These are phyloP conservation scores for Pseudogymnoascus sp. DNA, from an alignment of 2,329 filamentous ascomycete species.

Conservation along the genomic window DNA sequence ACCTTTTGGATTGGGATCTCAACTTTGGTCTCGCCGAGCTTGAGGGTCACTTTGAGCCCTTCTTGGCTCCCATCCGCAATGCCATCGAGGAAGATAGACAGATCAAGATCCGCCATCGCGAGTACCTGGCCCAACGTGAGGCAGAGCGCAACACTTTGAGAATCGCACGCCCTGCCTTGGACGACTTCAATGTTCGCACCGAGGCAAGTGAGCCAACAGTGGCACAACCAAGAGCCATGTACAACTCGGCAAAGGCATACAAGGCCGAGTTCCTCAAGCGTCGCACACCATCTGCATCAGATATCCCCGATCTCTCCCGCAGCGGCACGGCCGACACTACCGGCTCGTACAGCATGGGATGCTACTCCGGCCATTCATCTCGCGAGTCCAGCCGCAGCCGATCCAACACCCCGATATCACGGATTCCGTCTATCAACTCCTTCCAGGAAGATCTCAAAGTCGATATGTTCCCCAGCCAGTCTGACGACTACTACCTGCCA, in stretches of 20 bases:
- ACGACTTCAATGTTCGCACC: not conserved
- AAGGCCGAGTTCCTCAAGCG: conserved; percentile 14
- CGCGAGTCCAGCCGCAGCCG: conserved; percentile 13
- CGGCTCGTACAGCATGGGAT: conserved; percentile 21
- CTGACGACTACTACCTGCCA: not conserved
- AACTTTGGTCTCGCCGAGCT: conserved; percentile 79
- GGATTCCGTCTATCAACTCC: not conserved
- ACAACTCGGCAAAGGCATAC: conserved; percentile 14
- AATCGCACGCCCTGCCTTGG: conserved; percentile 17
- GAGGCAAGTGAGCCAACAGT: conserved; percentile 17
- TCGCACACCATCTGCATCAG: conserved; percentile 27
- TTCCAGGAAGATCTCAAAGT: conserved; percentile 9
- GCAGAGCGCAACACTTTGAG: conserved; percentile 19
- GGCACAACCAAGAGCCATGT: conserved; percentile 21
- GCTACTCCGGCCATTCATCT: conserved; percentile 29
- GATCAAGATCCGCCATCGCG: conserved; percentile 17
- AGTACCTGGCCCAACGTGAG: conserved; percentile 20
- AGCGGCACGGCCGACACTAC: conserved; percentile 23
- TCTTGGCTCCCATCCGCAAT: conserved; percentile 75
- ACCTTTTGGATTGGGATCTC: conserved; percentile 90
- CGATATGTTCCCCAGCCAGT: not conserved
- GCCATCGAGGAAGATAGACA: conserved; percentile 35
- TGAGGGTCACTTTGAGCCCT: conserved; percentile 77
- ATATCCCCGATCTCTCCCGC: conserved; percentile 30
- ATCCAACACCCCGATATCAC: conserved; percentile 3